These are phyloP conservation scores for Setaria viridis DNA, from an alignment of 202 grass and related monocot species.

Conservation along the genomic window DNA sequence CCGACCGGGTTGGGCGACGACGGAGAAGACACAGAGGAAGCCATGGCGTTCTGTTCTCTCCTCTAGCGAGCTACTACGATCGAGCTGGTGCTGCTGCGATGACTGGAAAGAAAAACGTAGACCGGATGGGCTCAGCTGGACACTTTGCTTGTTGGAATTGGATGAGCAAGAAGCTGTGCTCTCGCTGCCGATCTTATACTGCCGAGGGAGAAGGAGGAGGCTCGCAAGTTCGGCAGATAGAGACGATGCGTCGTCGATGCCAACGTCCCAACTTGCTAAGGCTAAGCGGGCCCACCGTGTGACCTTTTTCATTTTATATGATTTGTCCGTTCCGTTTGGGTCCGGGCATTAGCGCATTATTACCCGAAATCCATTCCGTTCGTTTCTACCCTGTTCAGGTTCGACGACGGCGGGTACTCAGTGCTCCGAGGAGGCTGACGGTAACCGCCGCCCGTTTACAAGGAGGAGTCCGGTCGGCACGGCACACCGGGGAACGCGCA, in stretches of 20 bases:
- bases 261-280: not conserved
- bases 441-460: too few relatives aligned
- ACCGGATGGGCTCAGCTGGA: not conserved
- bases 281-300: not conserved
- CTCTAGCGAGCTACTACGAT: not conserved
- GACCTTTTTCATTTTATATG: not conserved
- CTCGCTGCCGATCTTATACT: conserved; percentile 1
- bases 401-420: too few relatives aligned
- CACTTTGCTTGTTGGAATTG: not conserved
- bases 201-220: not conserved
- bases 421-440: too few relatives aligned
- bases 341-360: not conserved
- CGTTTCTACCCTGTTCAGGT: not conserved
- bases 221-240: not conserved
- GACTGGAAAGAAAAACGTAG: not conserved
- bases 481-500: not conserved
- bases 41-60: not conserved
- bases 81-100: not conserved
- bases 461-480: not conserved
- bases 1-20: not conserved
- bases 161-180: not conserved
- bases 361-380: not conserved
- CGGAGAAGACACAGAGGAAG: not conserved
- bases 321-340: not conserved
- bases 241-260: not conserved